These are phyloP conservation scores for Dendrobium catenatum DNA, from an alignment of 106 monocot species.

Conservation along the genomic window DNA sequence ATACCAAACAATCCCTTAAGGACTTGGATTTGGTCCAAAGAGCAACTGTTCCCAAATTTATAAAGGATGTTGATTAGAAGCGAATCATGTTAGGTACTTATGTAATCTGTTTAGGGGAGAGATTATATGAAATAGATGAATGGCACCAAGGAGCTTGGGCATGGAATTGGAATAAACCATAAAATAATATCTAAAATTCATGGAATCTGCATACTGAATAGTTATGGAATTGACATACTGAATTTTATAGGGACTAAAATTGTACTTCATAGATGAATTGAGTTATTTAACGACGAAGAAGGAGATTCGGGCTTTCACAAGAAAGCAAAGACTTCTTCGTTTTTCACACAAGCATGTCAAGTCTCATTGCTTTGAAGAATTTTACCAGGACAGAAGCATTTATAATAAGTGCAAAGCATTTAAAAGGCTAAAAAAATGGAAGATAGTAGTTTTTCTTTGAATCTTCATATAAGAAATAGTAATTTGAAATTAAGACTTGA, in stretches of 20 bases:
- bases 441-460: background rate
- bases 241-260: background rate
- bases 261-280: background rate
- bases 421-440: background rate
- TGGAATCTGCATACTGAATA: background rate
- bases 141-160: background rate
- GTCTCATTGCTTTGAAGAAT: background rate
- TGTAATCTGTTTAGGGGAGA: background rate
- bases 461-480: background rate
- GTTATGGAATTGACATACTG: background rate
- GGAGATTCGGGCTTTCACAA: background rate
- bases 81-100: background rate
- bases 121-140: background rate
- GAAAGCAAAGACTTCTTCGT: background rate
- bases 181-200: background rate
- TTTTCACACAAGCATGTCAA: background rate
- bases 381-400: background rate
- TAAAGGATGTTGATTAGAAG: background rate
- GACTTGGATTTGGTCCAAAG: background rate
- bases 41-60: background rate
- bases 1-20: background rate
- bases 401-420: background rate
- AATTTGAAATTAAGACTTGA: background rate
- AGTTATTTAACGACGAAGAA: background rate
- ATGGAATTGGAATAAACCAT: background rate